Evolutionary conservation across 208 protist genomes (phyloP).

Genomic region (Acanthamoeba rhysodes): DNA sequence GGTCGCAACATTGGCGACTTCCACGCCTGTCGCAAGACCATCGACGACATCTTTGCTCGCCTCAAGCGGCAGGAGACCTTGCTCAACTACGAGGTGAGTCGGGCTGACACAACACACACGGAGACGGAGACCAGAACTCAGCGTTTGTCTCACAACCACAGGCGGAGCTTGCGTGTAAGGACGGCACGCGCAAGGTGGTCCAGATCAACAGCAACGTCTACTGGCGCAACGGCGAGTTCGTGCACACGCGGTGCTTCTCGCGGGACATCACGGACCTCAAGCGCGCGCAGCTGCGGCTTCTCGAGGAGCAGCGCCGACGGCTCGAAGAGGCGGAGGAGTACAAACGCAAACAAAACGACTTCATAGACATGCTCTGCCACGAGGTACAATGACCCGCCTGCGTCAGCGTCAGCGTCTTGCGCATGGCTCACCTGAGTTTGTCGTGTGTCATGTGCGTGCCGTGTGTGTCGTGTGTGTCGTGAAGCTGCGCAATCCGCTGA

Average conservation of each 20-base stretch:
- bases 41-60: not conserved
- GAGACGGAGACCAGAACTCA: no score
- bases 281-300: not conserved
- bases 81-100: slow-evolving; percentile 59
- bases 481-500: slow-evolving; percentile 35
- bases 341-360: slow-evolving; percentile 17
- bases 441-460: not conserved
- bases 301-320: slow-evolving; percentile 5
- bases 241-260: slow-evolving; percentile 51
- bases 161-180: slow-evolving; percentile 5
- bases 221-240: not conserved
- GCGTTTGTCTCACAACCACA: not conserved
- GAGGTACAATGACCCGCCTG: not conserved
- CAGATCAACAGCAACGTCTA: slow-evolving; percentile 62
- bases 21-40: not conserved
- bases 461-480: not conserved
- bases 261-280: slow-evolving; percentile 48
- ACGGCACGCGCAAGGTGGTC: not conserved
- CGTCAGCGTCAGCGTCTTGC: not conserved
- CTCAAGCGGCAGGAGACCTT: not conserved
- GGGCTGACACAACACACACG: no score
- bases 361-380: slow-evolving; percentile 56
- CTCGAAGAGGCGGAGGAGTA: slow-evolving; percentile 18
- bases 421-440: not conserved
- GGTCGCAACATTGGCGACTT: slow-evolving; percentile 8